Percentiles rank a stretch among this genome's conserved stretches.
Conservation (phyloP, 2,329 filamentous ascomycete genomes). For the Talaromyces sp. region DNA sequence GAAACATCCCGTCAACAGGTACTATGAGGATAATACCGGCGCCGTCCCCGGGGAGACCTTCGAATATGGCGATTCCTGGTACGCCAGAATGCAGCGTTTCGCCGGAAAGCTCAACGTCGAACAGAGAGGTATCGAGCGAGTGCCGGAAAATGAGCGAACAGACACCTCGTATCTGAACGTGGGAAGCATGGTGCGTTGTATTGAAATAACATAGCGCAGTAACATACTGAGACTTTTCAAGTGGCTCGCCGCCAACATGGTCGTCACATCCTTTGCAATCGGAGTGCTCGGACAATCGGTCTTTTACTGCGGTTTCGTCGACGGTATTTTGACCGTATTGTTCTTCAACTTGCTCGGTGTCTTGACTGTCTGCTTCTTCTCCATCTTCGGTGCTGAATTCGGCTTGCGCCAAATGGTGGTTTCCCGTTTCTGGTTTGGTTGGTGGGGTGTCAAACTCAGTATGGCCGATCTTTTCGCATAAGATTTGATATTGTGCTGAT, state of each 20-base stretch:
- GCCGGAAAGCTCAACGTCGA: conserved; percentile 66
- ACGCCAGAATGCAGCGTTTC: conserved; percentile 59
- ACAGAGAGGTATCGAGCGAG: conserved; percentile 71
- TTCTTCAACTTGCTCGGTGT: conserved; percentile 59
- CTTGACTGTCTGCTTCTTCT: conserved; percentile 11
- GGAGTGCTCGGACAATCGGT: conserved; percentile 66
- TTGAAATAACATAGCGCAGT: conserved; percentile 14
- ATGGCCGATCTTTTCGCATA: conserved; percentile 27
- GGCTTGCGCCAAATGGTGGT: conserved; percentile 77
- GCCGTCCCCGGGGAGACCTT: conserved; percentile 59
- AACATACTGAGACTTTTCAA: conserved; percentile 32
- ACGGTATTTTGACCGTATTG: conserved; percentile 67
- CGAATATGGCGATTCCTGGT: conserved; percentile 53
- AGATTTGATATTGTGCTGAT: background rate
- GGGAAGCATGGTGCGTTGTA: conserved; percentile 63
- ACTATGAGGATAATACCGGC: conserved; percentile 38
- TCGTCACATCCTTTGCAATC: conserved; percentile 71
- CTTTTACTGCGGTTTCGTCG: conserved; percentile 68
- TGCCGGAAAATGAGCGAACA: conserved; percentile 65
- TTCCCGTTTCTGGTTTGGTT: conserved; percentile 74
- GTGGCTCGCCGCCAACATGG: conserved; percentile 78
- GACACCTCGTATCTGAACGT: conserved; percentile 64
- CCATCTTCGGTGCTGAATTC: conserved; percentile 65
- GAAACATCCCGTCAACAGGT: conserved; percentile 29
- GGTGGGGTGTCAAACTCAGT: conserved; percentile 66